Conservation (phyloP, 352 stramenopile genomes). For the Phytophthora sp. region DNA sequence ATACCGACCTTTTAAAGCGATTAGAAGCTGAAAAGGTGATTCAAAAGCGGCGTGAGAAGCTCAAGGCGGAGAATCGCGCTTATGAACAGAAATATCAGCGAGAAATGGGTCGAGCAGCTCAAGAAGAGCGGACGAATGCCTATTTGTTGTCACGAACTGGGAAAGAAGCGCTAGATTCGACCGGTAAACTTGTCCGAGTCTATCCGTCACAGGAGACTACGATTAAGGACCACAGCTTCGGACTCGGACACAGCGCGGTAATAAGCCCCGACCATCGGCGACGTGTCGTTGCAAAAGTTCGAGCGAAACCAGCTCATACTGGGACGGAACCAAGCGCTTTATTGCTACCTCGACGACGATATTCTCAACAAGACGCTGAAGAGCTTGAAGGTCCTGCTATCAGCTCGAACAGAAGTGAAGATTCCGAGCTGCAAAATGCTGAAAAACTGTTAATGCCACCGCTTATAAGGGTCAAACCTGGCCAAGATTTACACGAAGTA, state of each 20-base stretch:
- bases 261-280: slow-evolving; percentile 44
- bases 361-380: slow-evolving; percentile 9
- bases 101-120: slow-evolving; percentile 63
- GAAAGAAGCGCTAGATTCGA: slow-evolving; percentile 67
- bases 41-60: slow-evolving; percentile 43
- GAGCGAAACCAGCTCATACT: slow-evolving; percentile 44
- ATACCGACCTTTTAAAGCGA: slow-evolving; percentile 55
- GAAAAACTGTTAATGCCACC: slow-evolving; percentile 23
- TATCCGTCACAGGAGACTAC: slow-evolving; percentile 80
- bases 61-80: slow-evolving; percentile 45
- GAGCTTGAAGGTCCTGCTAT: not conserved
- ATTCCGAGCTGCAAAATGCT: slow-evolving; percentile 6
- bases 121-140: slow-evolving; percentile 56
- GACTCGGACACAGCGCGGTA: slow-evolving; percentile 59
- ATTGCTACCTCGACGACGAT: slow-evolving; percentile 33
- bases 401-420: slow-evolving; percentile 16
- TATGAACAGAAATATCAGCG: slow-evolving; percentile 77
- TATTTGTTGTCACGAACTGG: slow-evolving; percentile 67
- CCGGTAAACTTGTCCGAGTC: slow-evolving; percentile 60
- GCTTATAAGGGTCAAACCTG: slow-evolving; percentile 27
- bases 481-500: slow-evolving; percentile 36
- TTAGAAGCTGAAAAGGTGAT: slow-evolving; percentile 60
- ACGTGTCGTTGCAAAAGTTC: slow-evolving; percentile 55
- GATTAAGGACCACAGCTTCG: slow-evolving; percentile 77
- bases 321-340: slow-evolving; percentile 26